Percentiles rank a stretch among this genome's conserved stretches.
These are phyloP conservation scores for Peronospora destructor DNA, from an alignment of 352 stramenopile genomes.

Conservation along the genomic window DNA sequence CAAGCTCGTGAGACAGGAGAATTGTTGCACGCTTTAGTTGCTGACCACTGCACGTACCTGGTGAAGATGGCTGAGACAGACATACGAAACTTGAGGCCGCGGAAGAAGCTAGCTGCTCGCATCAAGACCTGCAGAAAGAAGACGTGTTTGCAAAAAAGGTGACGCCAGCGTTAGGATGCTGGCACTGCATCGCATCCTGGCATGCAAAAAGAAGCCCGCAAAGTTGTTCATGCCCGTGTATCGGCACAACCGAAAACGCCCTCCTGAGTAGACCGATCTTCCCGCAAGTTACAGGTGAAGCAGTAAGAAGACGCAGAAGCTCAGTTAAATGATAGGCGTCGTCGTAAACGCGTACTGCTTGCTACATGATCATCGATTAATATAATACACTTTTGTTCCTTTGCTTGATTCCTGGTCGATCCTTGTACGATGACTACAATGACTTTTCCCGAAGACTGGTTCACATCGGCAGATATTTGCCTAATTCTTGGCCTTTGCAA, in stretches of 20 bases:
- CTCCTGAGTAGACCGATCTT: constrained; percentile 83
- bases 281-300: constrained; percentile 87
- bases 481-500: constrained; percentile 60
- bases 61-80: constrained; percentile 77
- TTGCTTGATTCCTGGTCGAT: constrained; percentile 8
- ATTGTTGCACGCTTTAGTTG: constrained; percentile 52
- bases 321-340: constrained; percentile 64
- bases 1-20: constrained; percentile 54
- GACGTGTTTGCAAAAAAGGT: constrained; percentile 78
- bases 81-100: constrained; percentile 51
- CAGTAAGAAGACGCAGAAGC: constrained; percentile 84
- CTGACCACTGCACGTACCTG: constrained; percentile 80
- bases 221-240: constrained; percentile 61
- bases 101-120: constrained; percentile 18
- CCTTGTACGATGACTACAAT: neutral
- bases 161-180: constrained; percentile 39
- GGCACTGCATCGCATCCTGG: constrained; percentile 13
- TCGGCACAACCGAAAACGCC: constrained; percentile 63
- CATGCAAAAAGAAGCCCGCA: constrained; percentile 74
- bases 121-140: constrained; percentile 56
- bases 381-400: constrained; percentile 22
- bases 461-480: neutral
- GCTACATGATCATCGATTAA: constrained; percentile 28
- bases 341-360: constrained; percentile 56
- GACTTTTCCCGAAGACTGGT: neutral